Percentiles rank a stretch among this genome's conserved stretches.
Conservation (phyloP, 768 basidiomycete genomes). For the Kwoniella pini region DNA sequence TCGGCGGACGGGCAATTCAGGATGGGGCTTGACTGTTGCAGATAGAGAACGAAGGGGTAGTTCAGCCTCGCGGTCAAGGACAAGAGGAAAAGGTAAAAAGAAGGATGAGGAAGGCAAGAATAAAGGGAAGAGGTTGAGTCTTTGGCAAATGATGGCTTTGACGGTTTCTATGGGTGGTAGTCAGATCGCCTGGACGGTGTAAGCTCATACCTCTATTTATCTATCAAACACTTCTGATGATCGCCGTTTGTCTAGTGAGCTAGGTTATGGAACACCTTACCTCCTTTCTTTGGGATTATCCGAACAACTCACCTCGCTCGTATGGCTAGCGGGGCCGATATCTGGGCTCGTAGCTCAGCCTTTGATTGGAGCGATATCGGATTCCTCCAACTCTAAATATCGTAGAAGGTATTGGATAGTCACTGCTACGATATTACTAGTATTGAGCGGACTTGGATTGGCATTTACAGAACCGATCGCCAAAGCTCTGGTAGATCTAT, state of each 20-base stretch:
- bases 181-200: conserved; percentile 45
- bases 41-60: conserved; percentile 19
- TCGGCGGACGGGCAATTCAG: conserved; percentile 6
- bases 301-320: conserved; percentile 85
- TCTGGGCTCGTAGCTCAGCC: conserved; percentile 94
- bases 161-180: conserved; percentile 86
- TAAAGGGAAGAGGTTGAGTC: conserved; percentile 39
- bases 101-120: conserved; percentile 26
- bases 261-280: conserved; percentile 93
- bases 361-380: conserved; percentile 96
- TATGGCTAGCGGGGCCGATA: conserved; percentile 87
- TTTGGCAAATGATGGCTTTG: conserved; percentile 53
- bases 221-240: too few relatives aligned
- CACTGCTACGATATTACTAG: conserved; percentile 79
- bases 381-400: conserved; percentile 82
- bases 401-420: conserved; percentile 89
- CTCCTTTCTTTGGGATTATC: conserved; percentile 76
- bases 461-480: conserved; percentile 81
- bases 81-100: conserved; percentile 15
- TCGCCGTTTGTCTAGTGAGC: conserved; percentile 26
- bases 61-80: conserved; percentile 27
- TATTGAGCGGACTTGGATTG: conserved; percentile 72
- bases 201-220: conserved; percentile 16
- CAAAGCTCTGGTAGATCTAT: conserved; percentile 70
- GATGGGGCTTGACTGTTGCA: conserved; percentile 17